phyloP scores from a whole-genome alignment of 805 yeast species.

The Wickerhamiella kazuoi region DNA sequence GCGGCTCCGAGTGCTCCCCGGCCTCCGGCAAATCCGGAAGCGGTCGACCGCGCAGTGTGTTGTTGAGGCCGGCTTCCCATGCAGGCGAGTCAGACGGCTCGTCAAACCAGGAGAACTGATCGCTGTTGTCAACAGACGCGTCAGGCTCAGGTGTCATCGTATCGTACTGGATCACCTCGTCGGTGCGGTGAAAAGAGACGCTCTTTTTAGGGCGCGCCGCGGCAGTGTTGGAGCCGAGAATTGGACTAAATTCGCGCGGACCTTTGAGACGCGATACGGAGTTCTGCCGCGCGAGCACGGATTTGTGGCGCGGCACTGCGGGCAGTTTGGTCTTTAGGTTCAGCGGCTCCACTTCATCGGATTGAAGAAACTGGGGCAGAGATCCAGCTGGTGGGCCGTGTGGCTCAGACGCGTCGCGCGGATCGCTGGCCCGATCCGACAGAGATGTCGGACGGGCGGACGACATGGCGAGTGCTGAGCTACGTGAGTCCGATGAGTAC shows the following conservation, averaged over 20 bases:
- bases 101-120: background rate
- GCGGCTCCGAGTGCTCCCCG: background rate
- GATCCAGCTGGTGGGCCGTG: too few species aligned
- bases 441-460: too few species aligned
- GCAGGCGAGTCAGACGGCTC: background rate
- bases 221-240: slow-evolving; percentile 6
- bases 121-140: background rate
- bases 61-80: background rate
- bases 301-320: slow-evolving; percentile 5
- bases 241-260: slow-evolving; percentile 10
- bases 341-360: slow-evolving; percentile 4
- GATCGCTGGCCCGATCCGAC: too few species aligned
- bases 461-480: too few species aligned
- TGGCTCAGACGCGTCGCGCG: too few species aligned
- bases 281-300: slow-evolving; percentile 15
- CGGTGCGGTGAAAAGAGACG: slow-evolving; percentile 16
- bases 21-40: background rate
- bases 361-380: background rate
- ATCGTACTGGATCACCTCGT: slow-evolving; percentile 15
- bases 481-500: too few species aligned
- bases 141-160: slow-evolving; percentile 12
- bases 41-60: background rate
- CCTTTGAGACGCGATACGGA: slow-evolving; percentile 14
- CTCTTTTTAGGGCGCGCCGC: slow-evolving; percentile 8
- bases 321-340: too few species aligned